phyloP scores from a whole-genome alignment of 2,329 filamentous ascomycete species.

The Penicillium sp. region DNA sequence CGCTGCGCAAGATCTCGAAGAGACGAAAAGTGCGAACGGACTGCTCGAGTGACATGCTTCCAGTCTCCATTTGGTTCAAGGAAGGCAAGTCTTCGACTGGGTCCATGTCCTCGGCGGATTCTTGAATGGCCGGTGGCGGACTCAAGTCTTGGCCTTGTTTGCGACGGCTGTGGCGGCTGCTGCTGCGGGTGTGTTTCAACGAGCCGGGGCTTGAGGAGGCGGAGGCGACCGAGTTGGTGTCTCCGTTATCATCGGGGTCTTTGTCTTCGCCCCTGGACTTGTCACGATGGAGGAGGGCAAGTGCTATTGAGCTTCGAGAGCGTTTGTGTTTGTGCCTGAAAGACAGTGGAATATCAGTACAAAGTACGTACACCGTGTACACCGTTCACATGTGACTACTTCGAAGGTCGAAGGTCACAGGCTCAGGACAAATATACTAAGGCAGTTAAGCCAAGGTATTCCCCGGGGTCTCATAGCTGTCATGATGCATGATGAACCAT shows the following conservation, averaged over 20 bases:
- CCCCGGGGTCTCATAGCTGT: background rate
- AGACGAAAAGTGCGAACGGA: conserved; percentile 92
- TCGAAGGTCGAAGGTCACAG: background rate
- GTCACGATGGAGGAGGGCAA: conserved; percentile 55
- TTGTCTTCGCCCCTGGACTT: conserved; percentile 49
- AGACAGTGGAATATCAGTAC: conserved; percentile 31
- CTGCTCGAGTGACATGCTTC: conserved; percentile 70
- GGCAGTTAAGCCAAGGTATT: background rate
- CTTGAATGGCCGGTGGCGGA: conserved; percentile 22
- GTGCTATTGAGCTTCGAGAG: conserved; percentile 54
- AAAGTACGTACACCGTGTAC: background rate
- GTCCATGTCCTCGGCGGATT: conserved; percentile 30
- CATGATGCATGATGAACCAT: conserved; percentile 17
- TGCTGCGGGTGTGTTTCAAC: conserved; percentile 33
- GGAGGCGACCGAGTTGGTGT: conserved; percentile 31
- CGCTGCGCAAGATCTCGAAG: conserved; percentile 86
- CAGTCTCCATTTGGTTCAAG: conserved; percentile 33
- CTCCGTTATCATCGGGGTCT: conserved; percentile 21
- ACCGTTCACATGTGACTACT: conserved; percentile 19
- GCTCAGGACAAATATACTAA: background rate
- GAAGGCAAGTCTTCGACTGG: conserved; percentile 37
- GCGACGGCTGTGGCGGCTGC: conserved; percentile 32
- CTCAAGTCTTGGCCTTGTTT: conserved; percentile 29
- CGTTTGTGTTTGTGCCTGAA: conserved; percentile 56
- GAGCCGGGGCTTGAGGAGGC: conserved; percentile 30